Conservation (phyloP, 345 rosid species). For the Trapa bicornis region DNA sequence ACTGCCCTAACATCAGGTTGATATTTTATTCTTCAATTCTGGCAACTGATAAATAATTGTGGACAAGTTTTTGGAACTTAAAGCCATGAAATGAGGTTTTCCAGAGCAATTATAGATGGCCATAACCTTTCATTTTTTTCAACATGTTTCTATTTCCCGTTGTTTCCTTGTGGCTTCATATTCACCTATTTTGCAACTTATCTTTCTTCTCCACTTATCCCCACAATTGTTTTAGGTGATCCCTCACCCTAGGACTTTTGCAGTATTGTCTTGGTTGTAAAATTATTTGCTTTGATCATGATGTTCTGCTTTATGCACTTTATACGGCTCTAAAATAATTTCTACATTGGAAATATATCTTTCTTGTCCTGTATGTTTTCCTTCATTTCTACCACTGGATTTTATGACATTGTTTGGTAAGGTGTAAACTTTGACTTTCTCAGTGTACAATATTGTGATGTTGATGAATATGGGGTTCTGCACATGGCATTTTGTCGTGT, state of each 20-base stretch:
- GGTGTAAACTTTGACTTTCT: background rate
- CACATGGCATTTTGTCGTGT: too few species aligned
- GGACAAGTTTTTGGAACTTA: too few species aligned
- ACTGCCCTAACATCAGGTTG: conserved; percentile 23
- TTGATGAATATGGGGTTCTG: too few species aligned
- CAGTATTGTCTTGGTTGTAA: too few species aligned
- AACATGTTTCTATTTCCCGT: background rate
- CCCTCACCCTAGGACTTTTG: too few species aligned
- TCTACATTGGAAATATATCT: too few species aligned
- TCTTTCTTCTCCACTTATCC: background rate
- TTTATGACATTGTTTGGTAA: background rate
- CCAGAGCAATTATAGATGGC: too few species aligned
- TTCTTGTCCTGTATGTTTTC: background rate
- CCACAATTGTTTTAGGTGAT: background rate
- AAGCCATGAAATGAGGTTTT: too few species aligned
- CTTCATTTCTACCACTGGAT: background rate
- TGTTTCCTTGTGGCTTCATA: background rate
- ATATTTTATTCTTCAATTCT: background rate
- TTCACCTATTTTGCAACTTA: background rate
- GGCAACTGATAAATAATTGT: background rate
- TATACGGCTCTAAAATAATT: too few species aligned
- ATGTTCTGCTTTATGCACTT: too few species aligned
- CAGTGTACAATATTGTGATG: too few species aligned
- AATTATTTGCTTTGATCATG: too few species aligned
- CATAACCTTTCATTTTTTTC: background rate